phyloP scores from a whole-genome alignment of 1,284 basidiomycete species.

The Erythrobasidium hasegawianum region DNA sequence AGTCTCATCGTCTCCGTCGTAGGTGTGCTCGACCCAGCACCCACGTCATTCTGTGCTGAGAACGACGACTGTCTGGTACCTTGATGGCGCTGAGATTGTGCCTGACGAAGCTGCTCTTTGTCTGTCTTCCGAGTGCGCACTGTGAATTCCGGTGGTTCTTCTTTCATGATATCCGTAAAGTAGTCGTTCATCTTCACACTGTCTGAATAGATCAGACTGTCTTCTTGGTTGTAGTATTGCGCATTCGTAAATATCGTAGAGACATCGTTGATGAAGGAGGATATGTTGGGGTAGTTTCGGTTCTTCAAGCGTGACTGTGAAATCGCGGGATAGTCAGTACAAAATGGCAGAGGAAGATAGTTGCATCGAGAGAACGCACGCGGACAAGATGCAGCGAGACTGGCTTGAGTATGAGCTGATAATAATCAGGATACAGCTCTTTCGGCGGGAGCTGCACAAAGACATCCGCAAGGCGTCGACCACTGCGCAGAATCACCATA shows the following conservation, averaged over 20 bases:
- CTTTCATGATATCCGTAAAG: conserved; percentile 42
- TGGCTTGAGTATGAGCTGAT: conserved; percentile 39
- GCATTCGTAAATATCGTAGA: conserved; percentile 43
- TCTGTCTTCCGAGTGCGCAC: conserved; percentile 16
- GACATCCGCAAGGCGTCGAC: conserved; percentile 40
- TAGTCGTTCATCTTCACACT: conserved; percentile 40
- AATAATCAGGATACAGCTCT: conserved; percentile 43
- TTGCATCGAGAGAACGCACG: no score
- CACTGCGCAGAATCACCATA: no score
- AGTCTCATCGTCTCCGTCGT: not conserved
- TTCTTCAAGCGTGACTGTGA: conserved; percentile 38
- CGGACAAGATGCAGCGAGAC: conserved; percentile 41
- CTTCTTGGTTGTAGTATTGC: conserved; percentile 44
- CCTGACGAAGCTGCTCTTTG: conserved; percentile 9
- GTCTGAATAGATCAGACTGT: conserved; percentile 43
- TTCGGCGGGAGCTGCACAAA: conserved; percentile 42
- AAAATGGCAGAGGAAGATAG: no score
- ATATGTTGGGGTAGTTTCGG: conserved; percentile 39
- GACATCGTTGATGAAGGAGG: conserved; percentile 42
- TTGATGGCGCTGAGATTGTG: no score
- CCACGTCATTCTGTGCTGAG: no score
- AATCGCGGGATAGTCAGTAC: no score
- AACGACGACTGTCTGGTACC: no score
- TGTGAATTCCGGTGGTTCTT: conserved; percentile 41
- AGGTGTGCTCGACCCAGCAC: not conserved